phyloP scores from a whole-genome alignment of 768 basidiomycete species.

The Termitomyces sp. region DNA sequence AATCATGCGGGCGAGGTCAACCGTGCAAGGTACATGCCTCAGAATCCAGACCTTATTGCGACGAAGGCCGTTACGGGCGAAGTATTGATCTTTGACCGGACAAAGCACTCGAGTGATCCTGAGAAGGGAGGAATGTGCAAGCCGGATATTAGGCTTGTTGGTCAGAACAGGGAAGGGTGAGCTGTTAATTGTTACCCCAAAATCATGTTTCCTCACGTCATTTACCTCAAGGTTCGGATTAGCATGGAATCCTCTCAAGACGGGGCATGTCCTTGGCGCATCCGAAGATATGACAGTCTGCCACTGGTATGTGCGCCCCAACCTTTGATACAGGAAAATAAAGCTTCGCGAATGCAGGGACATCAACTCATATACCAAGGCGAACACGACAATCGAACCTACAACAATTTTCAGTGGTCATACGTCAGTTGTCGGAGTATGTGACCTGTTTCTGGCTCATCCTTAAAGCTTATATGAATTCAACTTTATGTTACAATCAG shows the following conservation, averaged over 20 bases:
- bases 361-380: conserved; percentile 80
- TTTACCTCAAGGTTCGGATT: conserved; percentile 69
- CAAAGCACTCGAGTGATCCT: conserved; percentile 93
- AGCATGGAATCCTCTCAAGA: conserved; percentile 83
- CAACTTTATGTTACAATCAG: conserved; percentile 28
- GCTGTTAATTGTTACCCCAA: conserved; percentile 20
- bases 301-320: conserved; percentile 59
- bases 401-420: conserved; percentile 82
- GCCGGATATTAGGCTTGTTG: conserved; percentile 87
- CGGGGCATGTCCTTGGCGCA: conserved; percentile 83
- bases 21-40: conserved; percentile 97
- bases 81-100: conserved; percentile 92
- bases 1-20: conserved; percentile 96
- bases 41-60: conserved; percentile 95
- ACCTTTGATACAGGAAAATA: background rate
- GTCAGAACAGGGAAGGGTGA: conserved; percentile 91
- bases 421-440: conserved; percentile 84
- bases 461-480: background rate
- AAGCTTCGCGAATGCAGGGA: conserved; percentile 56
- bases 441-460: conserved; percentile 20
- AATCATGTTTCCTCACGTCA: background rate
- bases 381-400: conserved; percentile 77
- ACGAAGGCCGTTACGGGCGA: conserved; percentile 92
- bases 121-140: conserved; percentile 78
- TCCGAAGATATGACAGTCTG: conserved; percentile 97